Evolutionary conservation across 2,329 filamentous ascomycete species (phyloP).

Genomic region (Juglanconis oblonga): DNA sequence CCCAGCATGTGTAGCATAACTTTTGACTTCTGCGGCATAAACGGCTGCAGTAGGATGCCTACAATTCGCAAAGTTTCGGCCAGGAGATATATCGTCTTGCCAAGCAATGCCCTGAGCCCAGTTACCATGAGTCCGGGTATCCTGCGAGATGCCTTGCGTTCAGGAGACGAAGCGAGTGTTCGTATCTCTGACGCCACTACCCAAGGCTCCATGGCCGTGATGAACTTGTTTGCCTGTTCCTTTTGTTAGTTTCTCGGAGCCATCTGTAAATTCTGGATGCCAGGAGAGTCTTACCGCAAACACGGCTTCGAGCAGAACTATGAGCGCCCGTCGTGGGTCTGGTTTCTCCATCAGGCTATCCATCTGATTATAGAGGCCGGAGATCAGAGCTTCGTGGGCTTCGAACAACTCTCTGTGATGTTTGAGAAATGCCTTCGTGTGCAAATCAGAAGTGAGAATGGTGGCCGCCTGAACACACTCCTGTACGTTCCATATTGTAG

Average conservation of each 20-base stretch:
- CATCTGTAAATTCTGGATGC: neutral
- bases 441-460: neutral
- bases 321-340: constrained; percentile 14
- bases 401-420: neutral
- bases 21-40: constrained; percentile 77
- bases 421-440: neutral
- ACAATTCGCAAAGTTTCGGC: constrained; percentile 75
- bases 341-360: constrained; percentile 11
- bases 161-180: constrained; percentile 16
- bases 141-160: no score
- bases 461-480: constrained; percentile 48
- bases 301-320: constrained; percentile 56
- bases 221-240: constrained; percentile 62
- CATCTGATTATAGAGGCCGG: neutral
- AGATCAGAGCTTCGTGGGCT: neutral
- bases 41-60: constrained; percentile 84
- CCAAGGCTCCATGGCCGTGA: constrained; percentile 71
- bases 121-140: no score
- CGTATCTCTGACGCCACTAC: constrained; percentile 15
- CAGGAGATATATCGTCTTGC: constrained; percentile 62
- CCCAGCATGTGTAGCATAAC: constrained; percentile 75
- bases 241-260: constrained; percentile 8
- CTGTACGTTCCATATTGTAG: constrained; percentile 66
- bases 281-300: constrained; percentile 46
- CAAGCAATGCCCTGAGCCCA: constrained; percentile 37